Conservation (phyloP, 306 rosid species). For the Trifolium repens region DNA sequence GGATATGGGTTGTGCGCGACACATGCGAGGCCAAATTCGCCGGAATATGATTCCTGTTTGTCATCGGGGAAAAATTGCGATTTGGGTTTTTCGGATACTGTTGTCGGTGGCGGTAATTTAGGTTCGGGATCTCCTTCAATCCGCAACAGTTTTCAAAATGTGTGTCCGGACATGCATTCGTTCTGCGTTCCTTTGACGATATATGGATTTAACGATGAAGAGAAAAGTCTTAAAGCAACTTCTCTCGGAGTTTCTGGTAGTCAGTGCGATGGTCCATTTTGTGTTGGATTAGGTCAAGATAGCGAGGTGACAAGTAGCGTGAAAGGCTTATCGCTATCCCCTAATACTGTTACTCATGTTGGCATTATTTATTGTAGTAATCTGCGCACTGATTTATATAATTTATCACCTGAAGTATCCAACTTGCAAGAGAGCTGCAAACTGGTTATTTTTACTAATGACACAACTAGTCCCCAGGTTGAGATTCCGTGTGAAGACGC, state of each 20-base stretch:
- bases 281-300: conserved; percentile 54
- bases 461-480: conserved; percentile 66
- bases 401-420: conserved; percentile 47
- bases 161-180: conserved; percentile 58
- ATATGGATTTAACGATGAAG: conserved; percentile 49
- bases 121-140: conserved; percentile 45
- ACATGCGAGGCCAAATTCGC: conserved; percentile 51
- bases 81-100: conserved; percentile 43
- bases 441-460: conserved; percentile 71
- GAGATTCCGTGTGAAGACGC: conserved; percentile 78
- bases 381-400: conserved; percentile 40
- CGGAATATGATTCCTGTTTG: conserved; percentile 53
- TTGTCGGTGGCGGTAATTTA: conserved; percentile 43
- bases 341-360: conserved; percentile 70
- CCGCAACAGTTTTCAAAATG: conserved; percentile 45
- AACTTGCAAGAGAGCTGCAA: conserved; percentile 59
- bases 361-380: conserved; percentile 68
- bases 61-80: conserved; percentile 46
- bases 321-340: conserved; percentile 78
- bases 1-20: conserved; percentile 52
- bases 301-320: conserved; percentile 49
- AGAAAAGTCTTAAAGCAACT: conserved; percentile 42
- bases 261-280: conserved; percentile 48
- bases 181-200: conserved; percentile 82
- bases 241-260: conserved; percentile 53